These are phyloP conservation scores for Rhizopus arrhizus DNA, from an alignment of 371 early-diverging fungal species.

Conservation along the genomic window DNA sequence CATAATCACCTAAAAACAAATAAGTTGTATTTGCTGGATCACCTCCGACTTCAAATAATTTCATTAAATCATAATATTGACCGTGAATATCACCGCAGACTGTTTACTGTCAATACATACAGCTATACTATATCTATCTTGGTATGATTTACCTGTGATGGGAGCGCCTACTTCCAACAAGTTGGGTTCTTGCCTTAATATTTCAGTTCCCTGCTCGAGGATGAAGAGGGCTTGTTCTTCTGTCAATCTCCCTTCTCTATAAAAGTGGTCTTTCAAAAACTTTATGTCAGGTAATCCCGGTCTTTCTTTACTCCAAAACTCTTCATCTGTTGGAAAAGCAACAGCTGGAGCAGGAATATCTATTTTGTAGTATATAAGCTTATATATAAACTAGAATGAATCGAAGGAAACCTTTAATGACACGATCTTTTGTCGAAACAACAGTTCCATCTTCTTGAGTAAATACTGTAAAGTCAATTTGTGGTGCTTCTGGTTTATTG, in stretches of 20 bases:
- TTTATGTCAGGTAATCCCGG: slow-evolving; percentile 79
- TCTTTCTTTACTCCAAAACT: slow-evolving; percentile 63
- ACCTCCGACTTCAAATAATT: slow-evolving; percentile 97
- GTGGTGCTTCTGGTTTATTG: slow-evolving; percentile 31
- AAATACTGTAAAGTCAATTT: slow-evolving; percentile 74
- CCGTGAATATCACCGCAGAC: slow-evolving; percentile 99
- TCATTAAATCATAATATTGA: slow-evolving; percentile 98
- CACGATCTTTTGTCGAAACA: slow-evolving; percentile 76
- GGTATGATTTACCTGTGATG: background rate
- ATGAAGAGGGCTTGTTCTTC: slow-evolving; percentile 91
- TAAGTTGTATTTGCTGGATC: slow-evolving; percentile 87
- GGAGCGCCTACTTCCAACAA: slow-evolving; percentile 86
- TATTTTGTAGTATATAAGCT: background rate
- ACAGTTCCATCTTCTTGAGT: slow-evolving; percentile 79
- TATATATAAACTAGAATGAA: no score
- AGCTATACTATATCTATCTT: background rate
- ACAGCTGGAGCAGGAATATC: slow-evolving; percentile 51
- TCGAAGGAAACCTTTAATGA: slow-evolving; percentile 62
- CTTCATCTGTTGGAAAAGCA: slow-evolving; percentile 53
- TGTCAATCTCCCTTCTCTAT: slow-evolving; percentile 87
- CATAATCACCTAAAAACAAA: slow-evolving; percentile 97
- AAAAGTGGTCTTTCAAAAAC: slow-evolving; percentile 88
- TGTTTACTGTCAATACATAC: slow-evolving; percentile 12
- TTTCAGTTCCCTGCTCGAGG: slow-evolving; percentile 74
- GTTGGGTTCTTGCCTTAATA: slow-evolving; percentile 80